phyloP scores from a whole-genome alignment of 257 asterid genomes.

The Voacanga thouarsii region DNA sequence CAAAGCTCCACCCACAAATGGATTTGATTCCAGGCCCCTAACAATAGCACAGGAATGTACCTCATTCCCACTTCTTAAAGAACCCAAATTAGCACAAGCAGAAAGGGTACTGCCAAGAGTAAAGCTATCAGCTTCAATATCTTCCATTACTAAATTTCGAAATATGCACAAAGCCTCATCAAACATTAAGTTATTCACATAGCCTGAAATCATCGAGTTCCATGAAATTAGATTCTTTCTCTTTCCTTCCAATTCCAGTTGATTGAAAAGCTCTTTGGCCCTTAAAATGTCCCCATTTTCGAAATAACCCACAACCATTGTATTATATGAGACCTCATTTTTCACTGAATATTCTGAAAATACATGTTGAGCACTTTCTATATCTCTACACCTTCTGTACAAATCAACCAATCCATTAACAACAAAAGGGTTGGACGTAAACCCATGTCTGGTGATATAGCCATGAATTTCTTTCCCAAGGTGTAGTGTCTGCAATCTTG shows the following conservation, averaged over 20 bases:
- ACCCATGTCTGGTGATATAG: constrained; percentile 48
- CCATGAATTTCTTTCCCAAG: constrained; percentile 75
- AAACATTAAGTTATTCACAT: constrained; percentile 50
- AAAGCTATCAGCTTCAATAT: constrained; percentile 55
- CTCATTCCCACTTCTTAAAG: constrained; percentile 41
- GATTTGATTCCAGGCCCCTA: constrained; percentile 50
- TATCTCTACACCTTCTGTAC: constrained; percentile 62
- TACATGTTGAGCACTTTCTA: constrained; percentile 47
- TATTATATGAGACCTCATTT: constrained; percentile 65
- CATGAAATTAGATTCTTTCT: constrained; percentile 55
- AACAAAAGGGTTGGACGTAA: constrained; percentile 57
- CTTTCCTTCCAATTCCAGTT: constrained; percentile 52
- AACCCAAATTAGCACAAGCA: constrained; percentile 48
- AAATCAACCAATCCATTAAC: constrained; percentile 75
- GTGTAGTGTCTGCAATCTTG: constrained; percentile 45
- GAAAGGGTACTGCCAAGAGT: constrained; percentile 67
- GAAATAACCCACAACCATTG: constrained; percentile 73
- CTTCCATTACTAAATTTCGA: constrained; percentile 32
- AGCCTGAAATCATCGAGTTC: constrained; percentile 87
- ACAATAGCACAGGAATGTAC: constrained; percentile 58
- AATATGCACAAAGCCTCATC: constrained; percentile 47
- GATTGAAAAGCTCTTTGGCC: constrained; percentile 59
- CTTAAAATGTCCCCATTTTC: constrained; percentile 45
- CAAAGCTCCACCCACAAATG: constrained; percentile 69
- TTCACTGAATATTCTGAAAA: constrained; percentile 54